A percentile compares a stretch with the other conserved stretches of the same genome.
phyloP scores from a whole-genome alignment of 1,139 yeast genomes.

The Martiniozyma asiatica region DNA sequence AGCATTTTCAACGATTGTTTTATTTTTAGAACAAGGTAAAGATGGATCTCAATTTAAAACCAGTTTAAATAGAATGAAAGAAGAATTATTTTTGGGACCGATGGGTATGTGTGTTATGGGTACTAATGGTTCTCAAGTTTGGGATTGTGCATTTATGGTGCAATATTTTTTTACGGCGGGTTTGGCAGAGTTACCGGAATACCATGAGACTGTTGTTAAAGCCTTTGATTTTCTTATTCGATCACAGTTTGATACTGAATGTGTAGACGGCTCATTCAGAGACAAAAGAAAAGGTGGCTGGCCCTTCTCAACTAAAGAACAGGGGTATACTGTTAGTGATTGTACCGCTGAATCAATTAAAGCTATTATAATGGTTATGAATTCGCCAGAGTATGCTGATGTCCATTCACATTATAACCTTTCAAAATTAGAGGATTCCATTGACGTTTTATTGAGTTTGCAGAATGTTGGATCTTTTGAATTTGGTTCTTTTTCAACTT shows the following conservation, averaged over 20 bases:
- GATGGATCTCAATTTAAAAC: slow-evolving; percentile 50
- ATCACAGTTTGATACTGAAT: slow-evolving; percentile 76
- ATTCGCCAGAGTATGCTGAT: slow-evolving; percentile 40
- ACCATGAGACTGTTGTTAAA: slow-evolving; percentile 44
- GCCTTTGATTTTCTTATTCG: slow-evolving; percentile 65
- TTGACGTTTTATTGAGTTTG: slow-evolving; percentile 55
- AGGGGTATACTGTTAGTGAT: slow-evolving; percentile 94
- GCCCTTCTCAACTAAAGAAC: slow-evolving; percentile 93
- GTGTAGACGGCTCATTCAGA: slow-evolving; percentile 68
- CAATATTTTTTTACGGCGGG: slow-evolving; percentile 80
- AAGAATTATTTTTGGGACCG: slow-evolving; percentile 72
- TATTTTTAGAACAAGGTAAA: slow-evolving; percentile 56
- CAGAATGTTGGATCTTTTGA: slow-evolving; percentile 77
- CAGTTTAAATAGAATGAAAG: slow-evolving; percentile 54
- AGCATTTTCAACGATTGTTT: slow-evolving; percentile 68
- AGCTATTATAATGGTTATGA: slow-evolving; percentile 85
- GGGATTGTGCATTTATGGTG: slow-evolving; percentile 90
- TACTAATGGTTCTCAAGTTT: slow-evolving; percentile 93
- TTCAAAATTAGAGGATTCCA: slow-evolving; percentile 48
- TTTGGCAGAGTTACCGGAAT: slow-evolving; percentile 57
- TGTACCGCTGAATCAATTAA: slow-evolving; percentile 95
- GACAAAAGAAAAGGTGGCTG: slow-evolving; percentile 87
- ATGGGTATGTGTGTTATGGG: slow-evolving; percentile 94
- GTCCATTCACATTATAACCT: slow-evolving; percentile 40
- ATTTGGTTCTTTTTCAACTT: slow-evolving; percentile 86